phyloP scores from a whole-genome alignment of 495 filamentous ascomycete species.

The Extremus antarcticus region DNA sequence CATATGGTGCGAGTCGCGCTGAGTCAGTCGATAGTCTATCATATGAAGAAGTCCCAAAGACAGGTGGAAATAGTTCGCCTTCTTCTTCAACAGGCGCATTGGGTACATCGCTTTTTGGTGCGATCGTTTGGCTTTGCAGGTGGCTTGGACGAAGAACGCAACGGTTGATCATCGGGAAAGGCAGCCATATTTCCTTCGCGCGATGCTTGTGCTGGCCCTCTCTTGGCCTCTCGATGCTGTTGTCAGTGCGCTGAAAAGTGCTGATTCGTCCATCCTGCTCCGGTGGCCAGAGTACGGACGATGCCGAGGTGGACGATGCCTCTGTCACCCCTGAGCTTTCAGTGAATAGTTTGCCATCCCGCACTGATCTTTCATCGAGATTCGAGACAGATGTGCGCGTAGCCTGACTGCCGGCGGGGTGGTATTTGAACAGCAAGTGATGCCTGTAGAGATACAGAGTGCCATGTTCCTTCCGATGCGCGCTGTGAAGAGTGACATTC shows the following conservation, averaged over 20 bases:
- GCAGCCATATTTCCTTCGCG: constrained; percentile 78
- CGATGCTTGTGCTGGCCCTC: neutral
- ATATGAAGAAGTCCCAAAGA: constrained; percentile 23
- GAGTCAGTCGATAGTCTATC: constrained; percentile 19
- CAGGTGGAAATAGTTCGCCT: constrained; percentile 13
- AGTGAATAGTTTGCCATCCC: neutral
- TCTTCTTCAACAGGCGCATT: neutral
- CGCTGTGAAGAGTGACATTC: constrained; percentile 4
- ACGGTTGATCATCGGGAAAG: constrained; percentile 78
- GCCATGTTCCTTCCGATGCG: constrained; percentile 6
- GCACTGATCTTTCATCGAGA: neutral
- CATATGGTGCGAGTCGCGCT: constrained; percentile 9
- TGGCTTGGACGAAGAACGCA: constrained; percentile 48
- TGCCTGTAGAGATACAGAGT: constrained; percentile 32
- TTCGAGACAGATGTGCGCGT: neutral
- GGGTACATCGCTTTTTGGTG: neutral
- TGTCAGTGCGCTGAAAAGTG: neutral
- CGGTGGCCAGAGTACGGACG: neutral
- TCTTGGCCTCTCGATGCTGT: neutral
- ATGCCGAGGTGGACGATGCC: neutral
- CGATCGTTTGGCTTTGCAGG: neutral
- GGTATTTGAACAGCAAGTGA: constrained; percentile 36
- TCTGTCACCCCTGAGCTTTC: neutral
- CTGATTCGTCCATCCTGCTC: neutral
- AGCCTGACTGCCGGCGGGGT: constrained; percentile 22